A percentile compares a stretch with the other conserved stretches of the same genome.
Conservation (phyloP, 208 protist species). For the Acanthamoeba royreba region DNA sequence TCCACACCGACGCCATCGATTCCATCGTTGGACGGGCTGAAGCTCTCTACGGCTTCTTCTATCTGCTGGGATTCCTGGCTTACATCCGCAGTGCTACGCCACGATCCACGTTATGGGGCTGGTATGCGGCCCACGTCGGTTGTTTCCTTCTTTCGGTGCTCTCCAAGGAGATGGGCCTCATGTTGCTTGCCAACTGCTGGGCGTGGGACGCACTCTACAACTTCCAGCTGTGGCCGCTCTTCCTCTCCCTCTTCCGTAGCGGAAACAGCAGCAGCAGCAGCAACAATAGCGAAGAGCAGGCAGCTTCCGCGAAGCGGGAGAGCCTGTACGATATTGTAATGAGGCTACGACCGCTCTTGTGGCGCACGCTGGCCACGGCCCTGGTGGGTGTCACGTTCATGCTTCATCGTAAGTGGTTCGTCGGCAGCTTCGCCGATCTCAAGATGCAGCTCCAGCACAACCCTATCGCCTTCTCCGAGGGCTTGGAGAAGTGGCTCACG, state of each 20-base stretch:
- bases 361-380: not conserved
- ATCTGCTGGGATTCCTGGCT: slow-evolving; percentile 74
- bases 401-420: slow-evolving; percentile 4
- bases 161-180: slow-evolving; percentile 84
- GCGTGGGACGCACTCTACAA: slow-evolving; percentile 67
- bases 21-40: slow-evolving; percentile 85
- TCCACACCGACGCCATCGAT: slow-evolving; percentile 87
- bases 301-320: not conserved
- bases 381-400: not conserved
- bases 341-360: not conserved
- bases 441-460: slow-evolving; percentile 71
- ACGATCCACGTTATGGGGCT: not conserved
- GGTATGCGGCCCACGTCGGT: not conserved
- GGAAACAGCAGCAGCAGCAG: not conserved
- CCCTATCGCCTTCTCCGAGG: slow-evolving; percentile 81
- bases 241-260: slow-evolving; percentile 59
- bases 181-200: slow-evolving; percentile 77
- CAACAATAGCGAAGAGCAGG: not conserved
- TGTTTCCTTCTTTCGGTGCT: slow-evolving; percentile 54
- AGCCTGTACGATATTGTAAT: not conserved
- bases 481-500: slow-evolving; percentile 55
- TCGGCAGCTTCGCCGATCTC: slow-evolving; percentile 9
- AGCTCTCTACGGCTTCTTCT: slow-evolving; percentile 71
- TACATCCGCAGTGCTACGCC: not conserved
- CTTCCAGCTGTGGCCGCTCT: not conserved